Conservation (phyloP, 495 filamentous ascomycete genomes). For the Lasiosphaeria ovina region DNA sequence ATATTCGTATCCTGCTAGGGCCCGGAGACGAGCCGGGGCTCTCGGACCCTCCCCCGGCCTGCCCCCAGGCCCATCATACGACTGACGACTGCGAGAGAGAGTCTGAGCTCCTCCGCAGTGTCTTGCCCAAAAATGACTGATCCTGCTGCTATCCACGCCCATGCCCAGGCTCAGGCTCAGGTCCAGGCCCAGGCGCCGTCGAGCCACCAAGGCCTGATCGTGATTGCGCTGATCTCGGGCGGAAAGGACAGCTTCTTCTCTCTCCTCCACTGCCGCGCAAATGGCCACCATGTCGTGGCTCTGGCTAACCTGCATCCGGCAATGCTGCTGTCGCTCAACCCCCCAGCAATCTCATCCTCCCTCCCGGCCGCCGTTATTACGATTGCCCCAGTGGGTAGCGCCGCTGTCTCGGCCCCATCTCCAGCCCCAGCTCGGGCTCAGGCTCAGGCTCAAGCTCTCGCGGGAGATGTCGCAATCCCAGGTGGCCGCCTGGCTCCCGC, state of each 20-base stretch:
- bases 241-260: constrained; percentile 97
- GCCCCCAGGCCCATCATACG: too few relatives aligned
- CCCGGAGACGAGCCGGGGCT: too few relatives aligned
- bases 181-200: neutral
- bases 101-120: too few relatives aligned
- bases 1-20: too few relatives aligned
- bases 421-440: neutral
- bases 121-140: neutral
- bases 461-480: constrained; percentile 3
- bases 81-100: too few relatives aligned
- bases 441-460: constrained; percentile 1
- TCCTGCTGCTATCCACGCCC: neutral
- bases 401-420: constrained; percentile 13
- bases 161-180: neutral
- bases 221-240: constrained; percentile 90
- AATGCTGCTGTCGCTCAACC: constrained; percentile 11
- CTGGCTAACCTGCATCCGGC: constrained; percentile 82
- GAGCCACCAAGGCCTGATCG: constrained; percentile 52
- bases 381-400: constrained; percentile 15
- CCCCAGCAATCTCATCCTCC: constrained; percentile 1
- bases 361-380: constrained; percentile 6
- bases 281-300: constrained; percentile 83
- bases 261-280: constrained; percentile 80
- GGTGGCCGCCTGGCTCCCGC: neutral
- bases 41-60: too few relatives aligned